Base-by-base conservation (phyloP, 2,329 filamentous ascomycete genomes). In the Aureobasidium musti region DNA sequence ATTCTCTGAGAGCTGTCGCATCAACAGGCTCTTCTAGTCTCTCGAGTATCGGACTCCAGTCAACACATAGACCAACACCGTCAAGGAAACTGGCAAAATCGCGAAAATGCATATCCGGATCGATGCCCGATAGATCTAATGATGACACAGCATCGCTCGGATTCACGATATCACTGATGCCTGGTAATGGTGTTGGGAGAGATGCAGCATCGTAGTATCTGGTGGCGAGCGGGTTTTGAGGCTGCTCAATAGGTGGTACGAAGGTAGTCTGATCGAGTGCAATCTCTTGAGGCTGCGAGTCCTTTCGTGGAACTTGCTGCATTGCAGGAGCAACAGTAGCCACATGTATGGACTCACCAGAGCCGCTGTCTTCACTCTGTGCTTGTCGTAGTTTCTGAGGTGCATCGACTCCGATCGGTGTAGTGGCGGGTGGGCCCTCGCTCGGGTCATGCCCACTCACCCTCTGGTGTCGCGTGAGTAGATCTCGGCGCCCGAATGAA, bases 11-110 rank as follows among this genome's bases (percentile, higher is more conserved):
- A 6, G 8, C 30, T n/a, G 35, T 14, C 17, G 13, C 2, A 2
- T 30, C 33, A 13, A 21, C n/a, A 5, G 28, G 50, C 10, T 60
- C 56, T 13, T 45, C 56, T 2, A 60, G 3, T 10, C 39, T 47
- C 11, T 45, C 23, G 19, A 60, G 39, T 3, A 60, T 60, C 13
- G 56, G 56, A 14, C 56, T 60, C 56, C 56, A 60, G 17, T 47
- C 56, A n/a, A 47, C 41, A 33, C 56, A 60, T 19, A 60, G 35
- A 11, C 56, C 56, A 21, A 60, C 56, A 1, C 56, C 56, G 5
- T 60, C 56, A 10, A 60, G 26, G 10, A 60, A 60, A 41, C 56
- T 60, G 11, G 56, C 56, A 45, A 60, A 60, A 23, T 60, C 56
- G 10, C 41, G 56, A 14, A 60, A 60, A 10, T 45, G 39, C 19